These are phyloP conservation scores for Metschnikowia orientalis DNA, from an alignment of 805 yeast species.

Conservation along the genomic window DNA sequence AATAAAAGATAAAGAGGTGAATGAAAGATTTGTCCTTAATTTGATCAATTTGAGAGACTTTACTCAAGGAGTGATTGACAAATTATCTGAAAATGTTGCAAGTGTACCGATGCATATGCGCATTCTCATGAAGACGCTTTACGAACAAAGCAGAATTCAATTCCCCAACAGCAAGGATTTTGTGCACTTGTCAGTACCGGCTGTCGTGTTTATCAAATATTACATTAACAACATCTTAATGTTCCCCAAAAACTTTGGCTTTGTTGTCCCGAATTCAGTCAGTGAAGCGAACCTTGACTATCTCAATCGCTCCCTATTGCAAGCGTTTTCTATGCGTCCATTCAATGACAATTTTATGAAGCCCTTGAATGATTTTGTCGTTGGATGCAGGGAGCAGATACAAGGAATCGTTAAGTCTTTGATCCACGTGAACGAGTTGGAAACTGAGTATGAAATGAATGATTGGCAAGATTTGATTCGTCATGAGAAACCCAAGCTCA, in stretches of 20 bases:
- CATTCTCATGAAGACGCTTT: slow-evolving; percentile 32
- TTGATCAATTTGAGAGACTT: slow-evolving; percentile 70
- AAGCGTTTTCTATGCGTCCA: slow-evolving; percentile 62
- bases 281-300: slow-evolving; percentile 49
- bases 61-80: slow-evolving; percentile 55
- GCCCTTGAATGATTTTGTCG: slow-evolving; percentile 73
- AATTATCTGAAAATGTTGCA: slow-evolving; percentile 42
- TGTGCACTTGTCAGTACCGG: slow-evolving; percentile 61
- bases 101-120: slow-evolving; percentile 35
- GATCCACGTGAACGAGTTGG: slow-evolving; percentile 54
- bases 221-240: slow-evolving; percentile 45
- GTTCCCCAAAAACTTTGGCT: slow-evolving; percentile 56
- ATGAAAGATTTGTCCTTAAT: slow-evolving; percentile 65
- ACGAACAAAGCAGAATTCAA: slow-evolving; percentile 36
- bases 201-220: slow-evolving; percentile 55
- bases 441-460: slow-evolving; percentile 54
- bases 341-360: slow-evolving; percentile 71
- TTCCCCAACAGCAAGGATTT: slow-evolving; percentile 59
- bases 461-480: slow-evolving; percentile 64
- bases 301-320: slow-evolving; percentile 56
- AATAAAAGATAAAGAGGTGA: slow-evolving; percentile 72
- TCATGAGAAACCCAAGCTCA: slow-evolving; percentile 43
- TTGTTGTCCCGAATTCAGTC: slow-evolving; percentile 30
- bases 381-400: slow-evolving; percentile 45
- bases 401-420: slow-evolving; percentile 43